These are phyloP conservation scores for Phytophthora constricta DNA, from an alignment of 352 stramenopile genomes.

Conservation along the genomic window DNA sequence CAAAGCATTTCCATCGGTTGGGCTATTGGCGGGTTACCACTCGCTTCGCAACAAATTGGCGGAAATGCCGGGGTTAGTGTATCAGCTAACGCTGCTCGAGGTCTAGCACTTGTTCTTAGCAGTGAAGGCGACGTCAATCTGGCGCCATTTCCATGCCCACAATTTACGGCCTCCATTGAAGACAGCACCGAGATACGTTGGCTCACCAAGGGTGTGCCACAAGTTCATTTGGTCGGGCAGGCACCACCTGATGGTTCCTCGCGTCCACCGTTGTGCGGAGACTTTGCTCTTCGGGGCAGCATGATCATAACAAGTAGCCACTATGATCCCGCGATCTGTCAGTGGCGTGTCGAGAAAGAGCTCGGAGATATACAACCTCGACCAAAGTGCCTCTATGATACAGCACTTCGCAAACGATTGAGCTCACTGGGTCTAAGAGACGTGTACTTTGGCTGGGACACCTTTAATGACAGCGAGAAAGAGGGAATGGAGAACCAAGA, in stretches of 20 bases:
- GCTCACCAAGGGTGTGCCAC: constrained; percentile 24
- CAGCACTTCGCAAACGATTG: constrained; percentile 29
- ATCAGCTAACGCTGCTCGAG: constrained; percentile 16
- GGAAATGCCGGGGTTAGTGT: constrained; percentile 14
- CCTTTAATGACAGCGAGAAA: constrained; percentile 17
- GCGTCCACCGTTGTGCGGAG: constrained; percentile 16
- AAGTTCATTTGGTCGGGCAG: constrained; percentile 31
- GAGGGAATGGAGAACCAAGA: background rate
- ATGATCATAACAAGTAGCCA: constrained; percentile 58
- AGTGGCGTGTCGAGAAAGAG: constrained; percentile 71
- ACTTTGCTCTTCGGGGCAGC: constrained; percentile 72
- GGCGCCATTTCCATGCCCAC: constrained; percentile 33
- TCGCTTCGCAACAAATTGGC: background rate
- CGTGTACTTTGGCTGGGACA: constrained; percentile 45
- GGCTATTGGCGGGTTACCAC: constrained; percentile 27
- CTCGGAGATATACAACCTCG: constrained; percentile 52
- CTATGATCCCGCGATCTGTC: constrained; percentile 60
- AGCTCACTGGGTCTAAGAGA: constrained; percentile 40
- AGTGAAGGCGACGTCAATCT: constrained; percentile 28
- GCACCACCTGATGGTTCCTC: background rate
- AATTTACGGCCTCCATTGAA: background rate
- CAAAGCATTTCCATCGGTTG: constrained; percentile 55
- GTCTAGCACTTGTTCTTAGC: constrained; percentile 23
- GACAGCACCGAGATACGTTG: constrained; percentile 23
- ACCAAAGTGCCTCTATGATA: constrained; percentile 32